Evolutionary conservation across 495 filamentous ascomycete genomes (phyloP), one percentile per base, ranked within the genome.

Genomic region (Neurospora tetraspora): DNA sequence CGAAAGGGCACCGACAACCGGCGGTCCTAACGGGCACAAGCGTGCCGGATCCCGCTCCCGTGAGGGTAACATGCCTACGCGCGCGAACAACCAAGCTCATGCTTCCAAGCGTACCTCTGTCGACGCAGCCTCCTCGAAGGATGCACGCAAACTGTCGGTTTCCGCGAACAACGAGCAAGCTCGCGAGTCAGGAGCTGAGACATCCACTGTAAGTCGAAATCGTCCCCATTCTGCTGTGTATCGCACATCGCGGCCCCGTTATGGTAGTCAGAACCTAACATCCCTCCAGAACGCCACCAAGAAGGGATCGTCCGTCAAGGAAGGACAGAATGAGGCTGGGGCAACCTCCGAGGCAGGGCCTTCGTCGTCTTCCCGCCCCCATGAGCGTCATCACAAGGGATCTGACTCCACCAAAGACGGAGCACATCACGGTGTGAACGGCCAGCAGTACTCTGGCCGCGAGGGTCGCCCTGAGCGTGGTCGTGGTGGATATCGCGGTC

Each of bases 41-140:
- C 36, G 53, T 40, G 47, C 71, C 9, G 68, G 69, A 5, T 70
- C 74, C 16, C 78, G 75, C 9, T 69, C 76, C 4, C 74, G 74
- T n/a, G 80, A 82, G 31, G 70, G 74, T n/a, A 77, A 45, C 70
- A 68, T 75, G 6, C 72, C 74, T 39, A 68, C 75, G 5, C 76
- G 79, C 9, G 43, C 72, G 5, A 71, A 75, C 18, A 72, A 76
- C 8, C 77, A 77, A 36, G 42, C 78, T 38, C 77, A 77, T 39
- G 69, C 82, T 38, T 74, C 82, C 11, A 85, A 89, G 76, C 83
- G 86, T 73, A 80, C 79, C 39, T 84, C 82, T 42, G 81, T 81
- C 70, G 86, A 87, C 36, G 81, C 80, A 4, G 75, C 82, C 16
- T 59, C 73, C 11, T 70, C 79, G 31, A 83, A 83, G 27, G 84